Base-by-base conservation (phyloP, 139 green algal species). In the Edaphochlamys debaryana region DNA sequence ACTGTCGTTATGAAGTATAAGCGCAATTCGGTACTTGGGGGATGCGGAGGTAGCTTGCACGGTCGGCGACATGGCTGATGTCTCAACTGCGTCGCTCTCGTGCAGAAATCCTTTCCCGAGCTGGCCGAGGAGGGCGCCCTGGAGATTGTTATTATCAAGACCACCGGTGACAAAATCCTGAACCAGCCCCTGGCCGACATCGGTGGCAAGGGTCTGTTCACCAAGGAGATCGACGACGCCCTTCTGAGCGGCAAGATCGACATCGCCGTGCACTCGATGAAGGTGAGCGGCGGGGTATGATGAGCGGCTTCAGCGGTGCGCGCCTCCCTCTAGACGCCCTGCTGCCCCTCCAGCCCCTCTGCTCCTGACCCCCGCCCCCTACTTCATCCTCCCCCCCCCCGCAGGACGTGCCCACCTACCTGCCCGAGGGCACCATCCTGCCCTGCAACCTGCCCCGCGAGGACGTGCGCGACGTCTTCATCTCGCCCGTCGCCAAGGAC, bases 221-320 rank as follows among this genome's bases (percentile, higher is more conserved):
- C 98, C 32, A 98, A 98, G 88, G 98, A 99, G 91, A 97, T 99
- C 82, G 98, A 99, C 71, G 98, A 99, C 41, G 98, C 98, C 8
- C 93, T 99, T 69, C 90, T 99, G 29, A 93, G 95, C 62, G 94
- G 94, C 34, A 92, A 94, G 74, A 95, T 99, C 34, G 97, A 99
- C 91, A 99, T 99, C 70, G 97, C 96, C 7, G 98, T 99, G 63
- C 98, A 99, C 91, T 99, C 97, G 62, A 99, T 99, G 97, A 99
- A 99, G 94, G 95, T 96, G 34, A 11, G 85, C 9, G 50, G 6
- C 50, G 50, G 20, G 50, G n/a, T n/a, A n/a, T n/a, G n/a, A n/a
- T n/a, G n/a, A n/a, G 20, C 50, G 17, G 62, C 62, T 52, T 15
- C 50, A 58, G 50, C 50, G 17, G 20, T 58, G 50, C 50, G 20